phyloP scores from a whole-genome alignment of 2,329 filamentous ascomycete genomes.

The Colletotrichum sp. region DNA sequence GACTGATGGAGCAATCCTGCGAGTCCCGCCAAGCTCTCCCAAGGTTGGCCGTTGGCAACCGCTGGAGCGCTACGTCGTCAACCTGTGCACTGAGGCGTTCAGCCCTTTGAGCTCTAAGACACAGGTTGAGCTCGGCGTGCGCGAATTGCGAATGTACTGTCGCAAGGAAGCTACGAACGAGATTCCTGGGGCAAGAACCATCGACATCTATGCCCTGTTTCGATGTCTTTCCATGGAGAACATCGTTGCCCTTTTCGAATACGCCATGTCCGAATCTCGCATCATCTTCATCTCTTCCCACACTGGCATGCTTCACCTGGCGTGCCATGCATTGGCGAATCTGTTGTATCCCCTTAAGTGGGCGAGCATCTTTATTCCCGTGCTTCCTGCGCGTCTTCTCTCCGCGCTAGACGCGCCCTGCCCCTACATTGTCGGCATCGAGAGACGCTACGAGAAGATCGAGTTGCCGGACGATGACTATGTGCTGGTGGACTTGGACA shows the following conservation, averaged over 20 bases:
- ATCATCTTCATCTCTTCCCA: constrained; percentile 97
- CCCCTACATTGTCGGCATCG: constrained; percentile 95
- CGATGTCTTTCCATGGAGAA: constrained; percentile 89
- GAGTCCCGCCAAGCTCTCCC: constrained; percentile 87
- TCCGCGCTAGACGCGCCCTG: constrained; percentile 94
- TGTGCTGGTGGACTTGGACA: constrained; percentile 91
- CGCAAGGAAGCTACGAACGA: constrained; percentile 93
- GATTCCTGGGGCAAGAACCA: constrained; percentile 87
- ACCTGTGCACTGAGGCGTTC: constrained; percentile 93
- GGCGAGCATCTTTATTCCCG: constrained; percentile 92
- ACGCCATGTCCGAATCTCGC: constrained; percentile 87
- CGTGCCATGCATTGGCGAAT: constrained; percentile 84
- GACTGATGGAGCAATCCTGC: constrained; percentile 83
- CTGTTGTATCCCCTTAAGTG: constrained; percentile 91
- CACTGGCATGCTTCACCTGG: constrained; percentile 93
- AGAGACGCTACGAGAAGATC: constrained; percentile 85
- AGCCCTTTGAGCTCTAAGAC: constrained; percentile 93
- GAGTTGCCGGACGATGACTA: constrained; percentile 94
- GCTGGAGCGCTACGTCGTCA: constrained; percentile 94
- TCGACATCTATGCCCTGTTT: constrained; percentile 93
- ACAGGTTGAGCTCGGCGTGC: constrained; percentile 88
- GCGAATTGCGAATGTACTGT: constrained; percentile 90
- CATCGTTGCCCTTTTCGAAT: constrained; percentile 91
- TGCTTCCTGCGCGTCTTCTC: constrained; percentile 85
- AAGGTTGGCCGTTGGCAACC: constrained; percentile 95